Evolutionary conservation across 2,329 filamentous ascomycete species (phyloP).

Genomic region (Colletotrichum echinochloae): DNA sequence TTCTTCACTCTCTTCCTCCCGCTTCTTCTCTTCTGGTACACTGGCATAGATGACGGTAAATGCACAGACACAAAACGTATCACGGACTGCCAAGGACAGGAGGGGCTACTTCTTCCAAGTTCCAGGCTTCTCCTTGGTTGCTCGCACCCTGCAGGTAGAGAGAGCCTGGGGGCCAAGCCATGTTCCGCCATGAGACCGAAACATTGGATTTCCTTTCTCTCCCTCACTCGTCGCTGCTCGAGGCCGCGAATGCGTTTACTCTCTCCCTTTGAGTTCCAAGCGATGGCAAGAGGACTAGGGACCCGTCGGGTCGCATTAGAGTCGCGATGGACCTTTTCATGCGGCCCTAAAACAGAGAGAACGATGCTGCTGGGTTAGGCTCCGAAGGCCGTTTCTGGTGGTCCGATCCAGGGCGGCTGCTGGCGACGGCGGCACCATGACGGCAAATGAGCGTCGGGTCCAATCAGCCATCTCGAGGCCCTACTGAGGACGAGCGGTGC

Average conservation of each 20-base stretch:
- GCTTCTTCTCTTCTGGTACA: slow-evolving; percentile 3
- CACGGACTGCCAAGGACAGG: slow-evolving; percentile 25
- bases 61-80: neutral
- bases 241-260: neutral
- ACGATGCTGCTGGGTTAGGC: slow-evolving; percentile 32
- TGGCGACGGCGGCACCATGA: slow-evolving; percentile 20
- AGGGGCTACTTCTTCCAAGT: slow-evolving; percentile 17
- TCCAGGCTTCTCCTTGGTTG: slow-evolving; percentile 10
- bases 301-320: slow-evolving; percentile 34
- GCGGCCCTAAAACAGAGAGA: slow-evolving; percentile 31
- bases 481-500: slow-evolving; percentile 4
- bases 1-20: neutral
- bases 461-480: slow-evolving; percentile 33
- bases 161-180: slow-evolving; percentile 24
- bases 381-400: slow-evolving; percentile 40
- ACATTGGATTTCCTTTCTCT: slow-evolving; percentile 5
- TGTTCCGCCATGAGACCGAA: slow-evolving; percentile 22
- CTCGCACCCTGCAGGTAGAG: slow-evolving; percentile 9
- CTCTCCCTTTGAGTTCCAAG: slow-evolving; percentile 33
- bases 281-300: slow-evolving; percentile 27
- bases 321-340: slow-evolving; percentile 31
- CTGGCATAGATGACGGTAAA: neutral
- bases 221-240: neutral
- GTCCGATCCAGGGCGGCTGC: slow-evolving; percentile 38
- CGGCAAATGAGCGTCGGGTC: slow-evolving; percentile 29